phyloP scores from a whole-genome alignment of 2,329 filamentous ascomycete species.

The Fusarium citri region DNA sequence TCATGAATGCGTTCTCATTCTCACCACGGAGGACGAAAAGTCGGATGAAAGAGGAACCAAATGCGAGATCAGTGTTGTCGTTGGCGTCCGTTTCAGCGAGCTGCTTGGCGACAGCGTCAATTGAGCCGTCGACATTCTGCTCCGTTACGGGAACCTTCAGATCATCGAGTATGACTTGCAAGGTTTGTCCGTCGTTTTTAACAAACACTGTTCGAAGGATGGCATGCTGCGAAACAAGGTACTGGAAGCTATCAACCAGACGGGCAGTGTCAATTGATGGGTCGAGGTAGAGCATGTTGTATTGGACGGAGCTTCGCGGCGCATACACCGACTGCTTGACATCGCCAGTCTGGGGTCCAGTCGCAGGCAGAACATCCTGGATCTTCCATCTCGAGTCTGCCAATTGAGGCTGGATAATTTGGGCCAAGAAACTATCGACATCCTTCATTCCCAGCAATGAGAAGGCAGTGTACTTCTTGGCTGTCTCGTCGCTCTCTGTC shows the following conservation, averaged over 20 bases:
- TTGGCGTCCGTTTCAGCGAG: conserved; percentile 28
- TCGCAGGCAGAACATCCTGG: conserved; percentile 38
- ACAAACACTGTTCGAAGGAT: conserved; percentile 46
- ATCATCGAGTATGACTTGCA: conserved; percentile 42
- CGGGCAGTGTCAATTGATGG: conserved; percentile 34
- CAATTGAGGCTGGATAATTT: conserved; percentile 32
- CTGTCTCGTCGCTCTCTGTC: neutral
- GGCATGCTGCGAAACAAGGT: conserved; percentile 38
- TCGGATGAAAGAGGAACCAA: conserved; percentile 34
- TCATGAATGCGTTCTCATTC: conserved; percentile 41
- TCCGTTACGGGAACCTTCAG: conserved; percentile 34
- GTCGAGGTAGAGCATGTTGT: conserved; percentile 47
- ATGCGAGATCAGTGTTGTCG: conserved; percentile 21
- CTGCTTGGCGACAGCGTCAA: conserved; percentile 34
- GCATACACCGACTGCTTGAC: conserved; percentile 38
- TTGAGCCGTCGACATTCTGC: conserved; percentile 7
- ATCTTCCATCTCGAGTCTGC: conserved; percentile 38
- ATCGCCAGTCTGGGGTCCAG: conserved; percentile 40
- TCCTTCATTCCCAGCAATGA: conserved; percentile 33
- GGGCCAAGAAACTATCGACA: conserved; percentile 31
- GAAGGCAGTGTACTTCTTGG: conserved; percentile 36
- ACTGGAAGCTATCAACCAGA: conserved; percentile 39
- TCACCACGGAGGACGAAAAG: conserved; percentile 35
- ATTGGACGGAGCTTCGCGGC: conserved; percentile 44
- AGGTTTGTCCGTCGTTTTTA: conserved; percentile 14